Percentiles rank a stretch among this genome's conserved stretches.
Evolutionary conservation across 331 rosid species (phyloP).

Genomic region (Malus hybrid): DNA sequence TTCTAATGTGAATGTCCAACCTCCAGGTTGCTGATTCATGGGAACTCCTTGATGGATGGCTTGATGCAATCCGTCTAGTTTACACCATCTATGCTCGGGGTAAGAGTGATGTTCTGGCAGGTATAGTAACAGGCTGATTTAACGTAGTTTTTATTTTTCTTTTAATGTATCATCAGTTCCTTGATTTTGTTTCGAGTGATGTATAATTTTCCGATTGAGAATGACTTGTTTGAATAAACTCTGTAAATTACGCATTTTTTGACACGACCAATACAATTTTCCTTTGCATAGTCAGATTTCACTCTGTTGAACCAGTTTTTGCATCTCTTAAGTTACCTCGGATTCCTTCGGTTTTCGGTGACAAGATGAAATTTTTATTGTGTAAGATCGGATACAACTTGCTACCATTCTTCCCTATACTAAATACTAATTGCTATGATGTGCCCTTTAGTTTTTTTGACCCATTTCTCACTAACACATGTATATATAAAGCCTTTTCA

Average conservation of each 20-base stretch:
- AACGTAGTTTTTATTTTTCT: neutral
- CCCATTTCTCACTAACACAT: neutral
- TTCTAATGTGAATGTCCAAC: conserved; percentile 8
- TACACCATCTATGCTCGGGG: conserved; percentile 90
- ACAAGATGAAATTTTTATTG: conserved; percentile 7
- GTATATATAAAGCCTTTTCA: too few relatives aligned
- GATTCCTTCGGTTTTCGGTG: neutral
- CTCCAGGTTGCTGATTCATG: conserved; percentile 88
- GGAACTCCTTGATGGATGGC: conserved; percentile 97
- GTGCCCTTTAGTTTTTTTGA: neutral
- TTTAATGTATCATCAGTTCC: neutral
- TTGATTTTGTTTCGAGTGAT: conserved; percentile 14
- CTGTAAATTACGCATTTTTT: conserved; percentile 36
- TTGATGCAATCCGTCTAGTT: conserved; percentile 89
- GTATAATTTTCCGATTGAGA: neutral
- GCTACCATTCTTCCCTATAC: neutral
- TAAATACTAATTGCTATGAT: neutral
- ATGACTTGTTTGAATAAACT: conserved; percentile 17
- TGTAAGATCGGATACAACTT: neutral
- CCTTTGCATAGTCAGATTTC: neutral
- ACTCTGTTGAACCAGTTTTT: neutral
- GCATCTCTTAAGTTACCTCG: neutral
- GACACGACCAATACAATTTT: conserved; percentile 14
- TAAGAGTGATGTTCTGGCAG: conserved; percentile 86
- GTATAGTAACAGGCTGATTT: conserved; percentile 68